Base-by-base conservation (phyloP, 345 rosid species). In the Hibiscus tridactylites region DNA sequence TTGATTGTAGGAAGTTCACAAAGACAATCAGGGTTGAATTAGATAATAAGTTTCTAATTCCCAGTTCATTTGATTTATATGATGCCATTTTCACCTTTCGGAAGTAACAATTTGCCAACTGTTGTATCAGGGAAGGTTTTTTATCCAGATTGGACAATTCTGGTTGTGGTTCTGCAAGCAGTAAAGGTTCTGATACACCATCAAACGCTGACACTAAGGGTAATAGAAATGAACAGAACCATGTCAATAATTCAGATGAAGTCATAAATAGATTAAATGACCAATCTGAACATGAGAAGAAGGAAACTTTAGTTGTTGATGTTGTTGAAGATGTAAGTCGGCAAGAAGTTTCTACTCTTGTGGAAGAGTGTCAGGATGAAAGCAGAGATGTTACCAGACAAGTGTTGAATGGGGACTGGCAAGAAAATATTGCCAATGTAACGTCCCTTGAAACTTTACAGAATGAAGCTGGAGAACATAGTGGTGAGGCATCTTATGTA, bases 71-170 rank as follows among this genome's bases (percentile, higher is more conserved):
- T 49, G 29, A 49, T 29, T 67, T 50, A 28, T 31, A 29, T 50
- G 26, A 68, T 50, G 65, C 5, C 44, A 19, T 71, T 44, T 58
- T 13, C 69, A 9, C 21, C 31, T 52, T 67, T 58, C 47, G 61
- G 37, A 59, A 12, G 42, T 73, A 61, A 76, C 50, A 31, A 58
- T 50, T 16, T 54, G 28, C 33, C n/a, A 65, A 72, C 70, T 29
- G 33, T 72, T 74, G 70, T 47, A 65, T 52, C 83, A 94, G 98
- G 94, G 97, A 86, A 76, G 97, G 86, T 71, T 85, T 94, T 82
- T 76, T 88, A 80, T 88, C 91, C 78, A 88, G 88, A 85, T 79
- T 83, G 77, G 97, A 90, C 71, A 83, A 72, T 54, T 85, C 91
- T 78, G 81, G 71, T 75, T 78, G 81, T 75, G 77, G 83, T 66